phyloP scores from a whole-genome alignment of 2,329 filamentous ascomycete genomes.

The Pseudogymnoascus sp. region DNA sequence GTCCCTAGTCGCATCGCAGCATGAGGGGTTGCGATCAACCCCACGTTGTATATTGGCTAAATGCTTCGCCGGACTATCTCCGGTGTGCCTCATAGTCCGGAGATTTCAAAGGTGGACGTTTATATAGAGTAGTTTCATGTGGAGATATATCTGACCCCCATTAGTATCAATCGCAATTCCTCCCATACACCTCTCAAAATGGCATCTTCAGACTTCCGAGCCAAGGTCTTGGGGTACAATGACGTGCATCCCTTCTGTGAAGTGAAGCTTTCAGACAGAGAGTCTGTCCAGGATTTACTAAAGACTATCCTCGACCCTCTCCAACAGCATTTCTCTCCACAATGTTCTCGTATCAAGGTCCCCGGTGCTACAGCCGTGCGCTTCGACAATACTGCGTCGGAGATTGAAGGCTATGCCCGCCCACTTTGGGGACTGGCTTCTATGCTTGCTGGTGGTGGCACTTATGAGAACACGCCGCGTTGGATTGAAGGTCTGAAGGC shows the following conservation, averaged over 20 bases:
- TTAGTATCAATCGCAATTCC: background rate
- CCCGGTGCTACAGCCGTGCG: conserved; percentile 65
- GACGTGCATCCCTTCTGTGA: conserved; percentile 50
- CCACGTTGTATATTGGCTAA: conserved; percentile 7
- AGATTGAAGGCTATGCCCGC: conserved; percentile 69
- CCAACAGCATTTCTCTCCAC: conserved; percentile 63
- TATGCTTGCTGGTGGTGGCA: conserved; percentile 60
- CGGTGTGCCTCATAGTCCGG: background rate
- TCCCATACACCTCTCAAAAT: background rate
- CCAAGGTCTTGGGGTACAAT: conserved; percentile 43
- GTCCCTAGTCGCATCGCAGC: background rate
- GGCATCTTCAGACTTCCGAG: background rate
- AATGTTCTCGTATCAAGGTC: conserved; percentile 58
- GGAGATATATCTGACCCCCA: background rate
- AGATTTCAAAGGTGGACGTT: background rate
- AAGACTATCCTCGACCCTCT: conserved; percentile 63
- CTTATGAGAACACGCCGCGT: conserved; percentile 56
- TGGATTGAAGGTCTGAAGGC: conserved; percentile 66
- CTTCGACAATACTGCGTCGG: conserved; percentile 71
- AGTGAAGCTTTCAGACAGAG: conserved; percentile 43
- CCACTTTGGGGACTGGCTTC: conserved; percentile 71
- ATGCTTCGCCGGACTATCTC: background rate
- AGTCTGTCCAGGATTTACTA: conserved; percentile 55
- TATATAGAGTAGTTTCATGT: conserved; percentile 7
- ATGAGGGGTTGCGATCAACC: background rate